Percentiles rank a stretch among this genome's conserved stretches.
Evolutionary conservation across 345 rosid species (phyloP).

Genomic region (Iberis pinnata): DNA sequence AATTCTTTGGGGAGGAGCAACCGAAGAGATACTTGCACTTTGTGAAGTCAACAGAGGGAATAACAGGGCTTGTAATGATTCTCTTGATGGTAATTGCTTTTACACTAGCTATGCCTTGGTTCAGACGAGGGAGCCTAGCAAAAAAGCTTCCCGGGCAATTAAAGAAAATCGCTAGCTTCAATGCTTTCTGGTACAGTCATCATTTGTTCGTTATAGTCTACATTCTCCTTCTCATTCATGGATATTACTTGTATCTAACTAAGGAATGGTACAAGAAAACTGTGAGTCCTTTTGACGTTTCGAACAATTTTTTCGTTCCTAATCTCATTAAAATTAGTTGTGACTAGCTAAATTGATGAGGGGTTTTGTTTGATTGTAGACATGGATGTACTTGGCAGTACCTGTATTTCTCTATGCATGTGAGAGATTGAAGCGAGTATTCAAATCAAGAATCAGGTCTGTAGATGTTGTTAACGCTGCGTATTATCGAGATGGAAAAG

Average conservation of each 20-base stretch:
- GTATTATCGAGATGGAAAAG: constrained; percentile 67
- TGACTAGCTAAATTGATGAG: neutral
- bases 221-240: constrained; percentile 51
- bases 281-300: constrained; percentile 28
- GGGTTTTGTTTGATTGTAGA: constrained; percentile 30
- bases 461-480: constrained; percentile 49
- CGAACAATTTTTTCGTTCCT: neutral
- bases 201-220: constrained; percentile 64
- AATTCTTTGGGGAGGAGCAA: constrained; percentile 48
- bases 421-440: constrained; percentile 51
- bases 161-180: constrained; percentile 60
- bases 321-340: neutral
- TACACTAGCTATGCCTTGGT: constrained; percentile 61
- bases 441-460: constrained; percentile 55
- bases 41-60: constrained; percentile 50
- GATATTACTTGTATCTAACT: constrained; percentile 45
- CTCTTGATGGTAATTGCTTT: constrained; percentile 66
- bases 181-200: constrained; percentile 77
- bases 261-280: constrained; percentile 60
- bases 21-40: constrained; percentile 50
- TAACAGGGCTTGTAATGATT: constrained; percentile 59
- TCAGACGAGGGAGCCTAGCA: constrained; percentile 43
- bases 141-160: constrained; percentile 38
- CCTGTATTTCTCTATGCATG: constrained; percentile 44
- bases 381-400: constrained; percentile 66